Conservation (phyloP, 1,284 basidiomycete species). For the Sporisorium graminicola region DNA sequence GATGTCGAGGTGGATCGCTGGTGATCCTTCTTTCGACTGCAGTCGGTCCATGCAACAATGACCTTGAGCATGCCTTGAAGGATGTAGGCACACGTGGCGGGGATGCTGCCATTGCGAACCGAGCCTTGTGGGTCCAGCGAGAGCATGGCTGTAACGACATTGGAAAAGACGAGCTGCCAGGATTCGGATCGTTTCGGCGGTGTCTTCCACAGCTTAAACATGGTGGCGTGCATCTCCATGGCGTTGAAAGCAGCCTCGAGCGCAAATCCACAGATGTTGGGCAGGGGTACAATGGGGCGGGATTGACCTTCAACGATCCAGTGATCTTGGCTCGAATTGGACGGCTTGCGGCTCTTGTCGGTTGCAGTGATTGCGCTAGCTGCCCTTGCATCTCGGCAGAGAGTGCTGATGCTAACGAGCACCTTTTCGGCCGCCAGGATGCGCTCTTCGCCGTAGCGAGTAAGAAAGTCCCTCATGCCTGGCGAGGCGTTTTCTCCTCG, state of each 20-base stretch:
- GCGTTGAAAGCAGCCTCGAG: conserved; percentile 48
- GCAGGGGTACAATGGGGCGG: conserved; percentile 26
- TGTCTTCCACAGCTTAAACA: conserved; percentile 47
- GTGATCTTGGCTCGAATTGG: not conserved
- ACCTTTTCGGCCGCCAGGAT: conserved; percentile 41
- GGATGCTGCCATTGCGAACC: conserved; percentile 41
- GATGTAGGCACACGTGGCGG: conserved; percentile 44
- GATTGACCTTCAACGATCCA: conserved; percentile 39
- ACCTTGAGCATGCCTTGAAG: conserved; percentile 45
- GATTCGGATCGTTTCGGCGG: conserved; percentile 39
- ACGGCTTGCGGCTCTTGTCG: not conserved
- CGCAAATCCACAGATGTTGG: conserved; percentile 37
- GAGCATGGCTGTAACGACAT: conserved; percentile 22
- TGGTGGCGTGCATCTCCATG: conserved; percentile 47
- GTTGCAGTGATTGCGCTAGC: not conserved
- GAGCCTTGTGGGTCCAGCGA: conserved; percentile 35
- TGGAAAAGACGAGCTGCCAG: conserved; percentile 38
- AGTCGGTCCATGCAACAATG: conserved; percentile 38
- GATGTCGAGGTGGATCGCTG: conserved; percentile 14
- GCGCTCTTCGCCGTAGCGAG: conserved; percentile 29
- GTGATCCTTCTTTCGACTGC: conserved; percentile 33
- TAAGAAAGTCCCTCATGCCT: conserved; percentile 27
- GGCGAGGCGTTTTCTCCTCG: conserved; percentile 30
- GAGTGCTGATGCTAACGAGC: conserved; percentile 23
- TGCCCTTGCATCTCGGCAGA: conserved; percentile 22